phyloP scores from a whole-genome alignment of 2,329 filamentous ascomycete species.

The Ploettnerulaceae sp. region DNA sequence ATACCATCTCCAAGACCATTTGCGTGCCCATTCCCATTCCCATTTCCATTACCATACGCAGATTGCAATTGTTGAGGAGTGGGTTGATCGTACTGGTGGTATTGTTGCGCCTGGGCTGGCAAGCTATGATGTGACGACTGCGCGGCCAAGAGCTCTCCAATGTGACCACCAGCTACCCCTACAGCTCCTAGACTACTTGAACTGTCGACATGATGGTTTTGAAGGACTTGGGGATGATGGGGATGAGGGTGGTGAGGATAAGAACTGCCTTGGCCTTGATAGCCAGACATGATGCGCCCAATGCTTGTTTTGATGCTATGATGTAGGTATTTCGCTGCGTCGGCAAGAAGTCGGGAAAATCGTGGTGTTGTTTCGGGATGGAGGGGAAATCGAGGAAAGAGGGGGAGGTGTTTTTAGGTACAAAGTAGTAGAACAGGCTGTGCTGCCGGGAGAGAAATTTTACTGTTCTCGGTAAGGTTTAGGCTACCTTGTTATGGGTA shows the following conservation, averaged over 20 bases:
- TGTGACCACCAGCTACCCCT: not conserved
- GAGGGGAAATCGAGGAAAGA: not conserved
- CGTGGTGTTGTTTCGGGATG: conserved; percentile 2
- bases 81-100: conserved; percentile 13
- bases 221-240: not conserved
- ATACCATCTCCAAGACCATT: conserved; percentile 12
- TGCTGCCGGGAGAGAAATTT: not conserved
- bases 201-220: not conserved
- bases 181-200: not conserved
- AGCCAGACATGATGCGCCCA: conserved; percentile 21
- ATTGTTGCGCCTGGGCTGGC: conserved; percentile 9
- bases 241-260: conserved; percentile 1
- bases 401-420: not conserved
- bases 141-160: no score
- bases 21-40: conserved; percentile 16
- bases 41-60: no score
- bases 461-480: no score
- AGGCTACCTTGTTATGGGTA: no score
- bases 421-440: not conserved
- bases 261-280: conserved; percentile 12
- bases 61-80: conserved; percentile 15
- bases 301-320: not conserved
- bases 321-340: conserved; percentile 1
- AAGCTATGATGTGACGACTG: conserved; percentile 14
- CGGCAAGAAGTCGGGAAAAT: conserved; percentile 25